Conservation (phyloP, 495 filamentous ascomycete genomes). For the Penicillium mononematosum region DNA sequence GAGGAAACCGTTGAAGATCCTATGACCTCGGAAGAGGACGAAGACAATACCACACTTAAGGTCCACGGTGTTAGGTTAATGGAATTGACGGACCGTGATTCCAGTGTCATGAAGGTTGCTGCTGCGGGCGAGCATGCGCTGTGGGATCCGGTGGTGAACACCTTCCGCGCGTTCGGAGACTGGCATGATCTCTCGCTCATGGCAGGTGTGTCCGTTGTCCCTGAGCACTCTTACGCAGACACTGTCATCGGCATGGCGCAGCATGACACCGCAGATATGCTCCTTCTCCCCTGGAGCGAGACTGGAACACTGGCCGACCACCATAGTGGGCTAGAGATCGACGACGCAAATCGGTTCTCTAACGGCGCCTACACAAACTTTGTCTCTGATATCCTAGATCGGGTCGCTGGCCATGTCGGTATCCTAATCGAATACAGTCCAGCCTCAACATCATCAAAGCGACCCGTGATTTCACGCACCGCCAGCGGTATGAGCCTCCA, state of each 20-base stretch:
- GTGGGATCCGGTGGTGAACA: constrained; percentile 86
- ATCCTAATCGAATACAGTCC: constrained; percentile 74
- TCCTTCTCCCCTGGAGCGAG: constrained; percentile 90
- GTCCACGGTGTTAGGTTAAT: constrained; percentile 84
- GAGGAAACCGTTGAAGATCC: constrained; percentile 35
- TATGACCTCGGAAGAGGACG: constrained; percentile 19
- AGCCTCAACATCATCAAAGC: constrained; percentile 35
- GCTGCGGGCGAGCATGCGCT: constrained; percentile 74
- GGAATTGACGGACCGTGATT: constrained; percentile 88
- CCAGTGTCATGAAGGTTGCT: constrained; percentile 91
- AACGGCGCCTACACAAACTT: constrained; percentile 60
- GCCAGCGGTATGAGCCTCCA: constrained; percentile 58
- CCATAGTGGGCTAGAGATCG: constrained; percentile 31
- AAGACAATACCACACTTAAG: constrained; percentile 58
- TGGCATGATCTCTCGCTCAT: constrained; percentile 83
- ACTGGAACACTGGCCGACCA: constrained; percentile 69
- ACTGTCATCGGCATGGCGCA: constrained; percentile 65
- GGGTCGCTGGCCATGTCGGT: constrained; percentile 65
- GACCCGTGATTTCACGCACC: constrained; percentile 39
- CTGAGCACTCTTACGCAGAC: constrained; percentile 75
- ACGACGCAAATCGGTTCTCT: constrained; percentile 30
- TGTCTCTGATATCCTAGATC: constrained; percentile 60
- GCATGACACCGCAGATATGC: constrained; percentile 70
- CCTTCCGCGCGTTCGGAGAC: constrained; percentile 83
- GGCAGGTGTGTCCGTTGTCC: constrained; percentile 73